These are phyloP conservation scores for Phialemonium atrogriseum DNA, from an alignment of 2,329 filamentous ascomycete genomes.

Conservation along the genomic window DNA sequence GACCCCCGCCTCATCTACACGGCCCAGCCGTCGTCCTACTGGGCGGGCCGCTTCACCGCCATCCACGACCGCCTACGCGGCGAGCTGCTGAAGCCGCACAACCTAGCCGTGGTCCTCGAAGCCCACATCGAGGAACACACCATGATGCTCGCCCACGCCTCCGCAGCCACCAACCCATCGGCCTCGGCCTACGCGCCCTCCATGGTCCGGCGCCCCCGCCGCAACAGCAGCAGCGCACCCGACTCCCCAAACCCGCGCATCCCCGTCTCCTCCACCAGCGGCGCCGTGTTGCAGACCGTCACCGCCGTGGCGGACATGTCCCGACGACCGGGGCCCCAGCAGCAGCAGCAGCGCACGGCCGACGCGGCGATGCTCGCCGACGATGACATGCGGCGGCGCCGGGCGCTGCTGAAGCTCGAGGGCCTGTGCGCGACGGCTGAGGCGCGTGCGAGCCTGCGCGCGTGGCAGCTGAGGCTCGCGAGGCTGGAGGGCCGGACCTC, in stretches of 20 bases:
- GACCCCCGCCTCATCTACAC: slow-evolving; percentile 25
- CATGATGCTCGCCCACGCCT: slow-evolving; percentile 1
- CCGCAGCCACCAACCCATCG: slow-evolving; percentile 12
- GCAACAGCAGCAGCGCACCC: not conserved
- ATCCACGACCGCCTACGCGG: slow-evolving; percentile 46
- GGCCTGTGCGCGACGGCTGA: slow-evolving; percentile 36
- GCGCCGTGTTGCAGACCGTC: slow-evolving; percentile 9
- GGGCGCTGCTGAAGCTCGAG: slow-evolving; percentile 39
- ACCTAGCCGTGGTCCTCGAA: slow-evolving; percentile 13
- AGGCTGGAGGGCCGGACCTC: slow-evolving; percentile 25
- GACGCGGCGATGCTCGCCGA: too few relatives aligned
- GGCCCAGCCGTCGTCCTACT: slow-evolving; percentile 44
- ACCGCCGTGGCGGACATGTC: too few relatives aligned
- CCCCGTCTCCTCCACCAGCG: slow-evolving; percentile 14
- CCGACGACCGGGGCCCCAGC: too few relatives aligned
- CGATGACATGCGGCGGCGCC: slow-evolving; percentile 31
- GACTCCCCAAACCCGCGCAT: slow-evolving; percentile 6
- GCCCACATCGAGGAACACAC: slow-evolving; percentile 8
- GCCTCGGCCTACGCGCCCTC: slow-evolving; percentile 10
- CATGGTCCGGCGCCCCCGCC: slow-evolving; percentile 4
- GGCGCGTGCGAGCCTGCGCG: slow-evolving; percentile 36
- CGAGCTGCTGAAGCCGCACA: slow-evolving; percentile 21
- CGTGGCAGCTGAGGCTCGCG: slow-evolving; percentile 43
- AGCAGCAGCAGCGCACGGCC: too few relatives aligned
- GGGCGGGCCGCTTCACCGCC: slow-evolving; percentile 53